A percentile compares a stretch with the other conserved stretches of the same genome.
These are phyloP conservation scores for Discostella stelligeroides DNA, from an alignment of 108 stramenopile genomes.

Conservation along the genomic window DNA sequence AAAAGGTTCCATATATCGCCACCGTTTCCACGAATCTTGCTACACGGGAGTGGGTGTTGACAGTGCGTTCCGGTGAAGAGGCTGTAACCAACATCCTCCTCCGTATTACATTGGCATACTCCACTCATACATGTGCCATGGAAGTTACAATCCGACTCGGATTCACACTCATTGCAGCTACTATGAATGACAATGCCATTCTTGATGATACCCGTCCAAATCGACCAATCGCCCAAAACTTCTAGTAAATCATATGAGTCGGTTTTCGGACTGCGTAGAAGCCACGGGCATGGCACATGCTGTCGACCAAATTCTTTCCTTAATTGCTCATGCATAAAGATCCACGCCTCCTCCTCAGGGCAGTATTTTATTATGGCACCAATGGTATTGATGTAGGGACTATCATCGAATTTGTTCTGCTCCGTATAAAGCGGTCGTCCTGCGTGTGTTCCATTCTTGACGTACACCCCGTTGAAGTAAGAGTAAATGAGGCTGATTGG, in stretches of 20 bases:
- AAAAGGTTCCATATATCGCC: neutral
- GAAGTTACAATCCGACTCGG: neutral
- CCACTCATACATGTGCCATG: neutral
- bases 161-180: neutral
- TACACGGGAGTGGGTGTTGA: neutral
- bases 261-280: slow-evolving; percentile 27
- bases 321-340: slow-evolving; percentile 24
- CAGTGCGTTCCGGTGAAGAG: slow-evolving; percentile 10
- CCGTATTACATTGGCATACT: neutral
- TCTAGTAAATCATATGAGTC: slow-evolving; percentile 18
- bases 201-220: slow-evolving; percentile 25
- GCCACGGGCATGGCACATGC: slow-evolving; percentile 27
- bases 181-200: neutral
- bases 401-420: slow-evolving; percentile 25
- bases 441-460: slow-evolving; percentile 20
- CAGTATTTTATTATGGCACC: slow-evolving; percentile 43
- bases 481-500: slow-evolving; percentile 22
- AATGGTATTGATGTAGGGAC: slow-evolving; percentile 5
- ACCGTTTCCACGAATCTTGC: too few species aligned
- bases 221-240: slow-evolving; percentile 27
- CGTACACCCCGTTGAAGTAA: slow-evolving; percentile 45
- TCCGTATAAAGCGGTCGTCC: slow-evolving; percentile 26
- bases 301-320: slow-evolving; percentile 1
- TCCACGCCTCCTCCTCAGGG: slow-evolving; percentile 33
- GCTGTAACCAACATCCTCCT: neutral